Conservation (phyloP, 176 grass and related monocot genomes). For the barley (Hordeum vulgare) region MorexV3_pseudomolecules_assembly NC_058518.1:393280653-393281152, state of each 20-base stretch:
- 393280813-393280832: constrained; percentile 13
- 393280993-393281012: background rate
- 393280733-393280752: background rate
- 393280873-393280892: constrained; percentile 91
- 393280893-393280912: constrained; percentile 31
- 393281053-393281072: background rate
- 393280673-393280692: background rate
- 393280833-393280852: background rate
- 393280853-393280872: constrained; percentile 57
- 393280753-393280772: background rate
- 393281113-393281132: background rate
- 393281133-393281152: background rate
- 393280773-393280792: background rate
- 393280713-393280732: constrained; percentile 5
- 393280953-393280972: background rate
- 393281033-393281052: background rate
- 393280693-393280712: background rate
- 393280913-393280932: too few relatives aligned
- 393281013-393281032: background rate
- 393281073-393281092: background rate
- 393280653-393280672: background rate
- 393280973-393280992: background rate
- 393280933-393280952: constrained; percentile 10
- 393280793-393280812: background rate
- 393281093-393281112: background rate